These are phyloP conservation scores for Dactylellina sp. DNA, from an alignment of 2,329 filamentous ascomycete genomes.

Conservation along the genomic window DNA sequence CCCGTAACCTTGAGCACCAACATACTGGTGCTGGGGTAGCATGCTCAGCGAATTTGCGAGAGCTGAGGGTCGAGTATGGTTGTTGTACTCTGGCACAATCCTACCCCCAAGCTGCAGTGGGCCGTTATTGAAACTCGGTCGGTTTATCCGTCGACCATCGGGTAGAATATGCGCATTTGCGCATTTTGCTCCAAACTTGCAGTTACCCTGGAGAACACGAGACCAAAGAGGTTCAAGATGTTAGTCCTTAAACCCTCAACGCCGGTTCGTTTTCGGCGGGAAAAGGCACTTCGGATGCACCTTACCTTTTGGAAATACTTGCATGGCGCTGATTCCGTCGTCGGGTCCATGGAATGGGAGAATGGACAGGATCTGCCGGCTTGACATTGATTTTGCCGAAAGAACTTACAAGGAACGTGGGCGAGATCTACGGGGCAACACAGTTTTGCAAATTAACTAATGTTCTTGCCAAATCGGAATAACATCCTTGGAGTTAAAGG, in stretches of 20 bases:
- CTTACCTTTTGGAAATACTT: constrained; percentile 98
- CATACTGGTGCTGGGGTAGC: constrained; percentile 66
- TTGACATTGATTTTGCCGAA: constrained; percentile 93
- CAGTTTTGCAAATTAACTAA: constrained; percentile 50
- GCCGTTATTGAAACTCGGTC: constrained; percentile 68
- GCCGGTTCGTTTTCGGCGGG: constrained; percentile 25
- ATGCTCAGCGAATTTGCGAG: constrained; percentile 78
- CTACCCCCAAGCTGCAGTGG: constrained; percentile 75
- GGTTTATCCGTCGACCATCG: constrained; percentile 90
- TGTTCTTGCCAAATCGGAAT: constrained; percentile 42
- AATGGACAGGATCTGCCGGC: constrained; percentile 96
- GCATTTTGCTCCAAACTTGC: constrained; percentile 98
- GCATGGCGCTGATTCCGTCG: constrained; percentile 87
- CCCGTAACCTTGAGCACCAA: constrained; percentile 64
- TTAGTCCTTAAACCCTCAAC: constrained; percentile 33
- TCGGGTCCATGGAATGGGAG: constrained; percentile 87
- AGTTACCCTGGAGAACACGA: constrained; percentile 78
- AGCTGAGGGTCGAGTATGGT: constrained; percentile 75
- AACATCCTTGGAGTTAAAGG: constrained; percentile 38
- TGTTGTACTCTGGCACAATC: constrained; percentile 74
- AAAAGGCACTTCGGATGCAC: constrained; percentile 55
- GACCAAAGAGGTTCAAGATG: constrained; percentile 55
- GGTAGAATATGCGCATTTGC: constrained; percentile 95
- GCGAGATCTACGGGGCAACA: constrained; percentile 76
- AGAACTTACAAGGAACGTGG: constrained; percentile 99